Evolutionary conservation across 2,329 filamentous ascomycete species (phyloP), one percentile per base, ranked within the genome.

Genomic region (Westerdykella ornata): DNA sequence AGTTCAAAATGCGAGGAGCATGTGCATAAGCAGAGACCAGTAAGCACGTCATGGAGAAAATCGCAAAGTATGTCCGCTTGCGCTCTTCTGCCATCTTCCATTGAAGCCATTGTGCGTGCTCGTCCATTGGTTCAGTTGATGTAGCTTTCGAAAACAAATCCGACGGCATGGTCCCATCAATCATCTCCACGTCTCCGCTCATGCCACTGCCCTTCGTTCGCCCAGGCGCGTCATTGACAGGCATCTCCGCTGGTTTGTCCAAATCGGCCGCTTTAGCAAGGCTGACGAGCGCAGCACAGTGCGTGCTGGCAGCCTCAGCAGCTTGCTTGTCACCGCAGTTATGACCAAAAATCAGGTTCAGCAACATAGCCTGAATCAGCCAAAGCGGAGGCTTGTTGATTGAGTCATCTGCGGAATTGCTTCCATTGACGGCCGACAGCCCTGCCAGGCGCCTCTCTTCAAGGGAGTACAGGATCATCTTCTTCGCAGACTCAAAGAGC

Each of bases 321-420:
- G 88, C 85, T 40, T 81, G 83, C 69, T 94, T 90, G 63, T 97
- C 90, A 29, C 86, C 88, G 62, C 88, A 94, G 52, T 94, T 94
- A 65, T 96, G 87, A 12, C 90, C 90, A 61, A 95, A 97, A 13
- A 96, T 85, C 29, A 97, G 86, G 60, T 95, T 97, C 38, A 98
- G 75, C 7, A 97, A 73, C 90, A 97, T 97, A 0, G 90, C 88
- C 66, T 97, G 92, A 13, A 97, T 88, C 18, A 98, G 75, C 89
- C 90, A 97, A 31, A 96, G 75, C 0, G 90, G 90, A 33, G 30
- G 30, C 41, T 79, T 90, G 30, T 81, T 76, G 13, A 80, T 74
- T 37, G 75, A 75, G 44, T 87, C 83, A 32, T 65, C 64, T 5
- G 60, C 55, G 34, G 74, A 69, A 44, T 66, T 71, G 11, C 73